Evolutionary conservation across 352 stramenopile genomes (phyloP), one percentile per base, ranked within the genome.

Genomic region (Aphanomyces euteiches): DNA sequence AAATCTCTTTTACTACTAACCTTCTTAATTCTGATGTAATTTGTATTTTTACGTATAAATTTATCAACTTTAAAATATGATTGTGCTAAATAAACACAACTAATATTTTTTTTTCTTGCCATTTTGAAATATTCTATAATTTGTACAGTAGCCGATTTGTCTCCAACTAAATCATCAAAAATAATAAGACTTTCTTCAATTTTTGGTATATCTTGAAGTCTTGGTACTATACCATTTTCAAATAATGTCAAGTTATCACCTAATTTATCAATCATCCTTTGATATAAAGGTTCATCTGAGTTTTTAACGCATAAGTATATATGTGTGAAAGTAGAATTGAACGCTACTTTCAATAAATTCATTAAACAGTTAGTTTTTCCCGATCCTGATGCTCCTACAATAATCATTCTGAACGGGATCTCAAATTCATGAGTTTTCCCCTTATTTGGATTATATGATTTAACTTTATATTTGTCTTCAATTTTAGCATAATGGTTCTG

Each of bases 61-160:
- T 60, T 60, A 60, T 60, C 54, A 15, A 60, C 17, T 60, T 60
- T 60, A 60, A 41, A 60, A 40, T 60, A 60, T 41, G 54, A 60
- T 17, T 60, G 54, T 15, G 21, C 36, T 40, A 60, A 60, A 60
- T 60, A 60, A 36, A 7, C 7, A 60, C 54, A 41, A 7, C 7
- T 19, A 19, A 60, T 60, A 60, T 19, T 60, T 60, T 60, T 60
- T 60, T 60, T 60, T 15, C 54, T 8, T 15, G 21, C 54, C 54
- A 60, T 60, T 60, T 60, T 60, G 54, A 15, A 60, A 60, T 60
- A 60, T 60, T 60, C 54, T 15, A 60, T 60, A 60, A 60, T 60
- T 60, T 60, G 54, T 15, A 60, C 7, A 60, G 54, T n/a, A n/a
- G 54, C 54, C 15, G 54, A 8, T 60, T 60, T 60, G n/a, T 60